A percentile compares a stretch with the other conserved stretches of the same genome.
Evolutionary conservation across 202 grass and related monocot species (phyloP).

Genomic region (Digitaria exilis): DNA sequence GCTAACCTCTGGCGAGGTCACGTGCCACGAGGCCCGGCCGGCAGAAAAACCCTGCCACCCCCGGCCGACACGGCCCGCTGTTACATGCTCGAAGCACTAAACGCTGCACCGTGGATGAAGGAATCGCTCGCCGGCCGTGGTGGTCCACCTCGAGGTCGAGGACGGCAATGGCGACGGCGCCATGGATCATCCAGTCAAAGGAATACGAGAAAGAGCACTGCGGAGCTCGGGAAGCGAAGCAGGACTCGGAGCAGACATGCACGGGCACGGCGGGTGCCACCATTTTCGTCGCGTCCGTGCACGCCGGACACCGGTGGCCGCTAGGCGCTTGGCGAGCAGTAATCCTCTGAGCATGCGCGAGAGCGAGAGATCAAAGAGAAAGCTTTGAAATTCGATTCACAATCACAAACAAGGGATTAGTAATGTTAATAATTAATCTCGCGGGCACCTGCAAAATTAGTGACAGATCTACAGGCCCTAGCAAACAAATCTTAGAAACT

Average conservation of each 20-base stretch:
- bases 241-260: too few species aligned
- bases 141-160: not conserved
- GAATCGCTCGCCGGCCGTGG: not conserved
- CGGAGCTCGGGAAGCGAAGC: too few species aligned
- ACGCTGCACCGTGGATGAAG: slow-evolving; percentile 5
- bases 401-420: slow-evolving; percentile 16
- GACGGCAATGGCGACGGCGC: not conserved
- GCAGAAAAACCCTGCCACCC: not conserved
- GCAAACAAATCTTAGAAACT: not conserved
- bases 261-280: slow-evolving; percentile 4
- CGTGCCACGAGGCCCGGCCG: slow-evolving; percentile 10
- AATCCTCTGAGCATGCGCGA: not conserved
- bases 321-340: not conserved
- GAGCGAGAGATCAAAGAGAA: not conserved
- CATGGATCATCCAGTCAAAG: not conserved
- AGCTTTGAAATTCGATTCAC: not conserved
- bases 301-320: not conserved
- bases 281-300: not conserved
- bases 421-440: slow-evolving; percentile 36
- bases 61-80: slow-evolving; percentile 44
- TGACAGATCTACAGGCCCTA: slow-evolving; percentile 38
- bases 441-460: slow-evolving; percentile 44
- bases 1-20: not conserved
- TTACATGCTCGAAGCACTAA: slow-evolving; percentile 21
- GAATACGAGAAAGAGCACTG: slow-evolving; percentile 15